These are phyloP conservation scores for Fusarium agapanthi DNA, from an alignment of 2,329 filamentous ascomycete species.

Conservation along the genomic window DNA sequence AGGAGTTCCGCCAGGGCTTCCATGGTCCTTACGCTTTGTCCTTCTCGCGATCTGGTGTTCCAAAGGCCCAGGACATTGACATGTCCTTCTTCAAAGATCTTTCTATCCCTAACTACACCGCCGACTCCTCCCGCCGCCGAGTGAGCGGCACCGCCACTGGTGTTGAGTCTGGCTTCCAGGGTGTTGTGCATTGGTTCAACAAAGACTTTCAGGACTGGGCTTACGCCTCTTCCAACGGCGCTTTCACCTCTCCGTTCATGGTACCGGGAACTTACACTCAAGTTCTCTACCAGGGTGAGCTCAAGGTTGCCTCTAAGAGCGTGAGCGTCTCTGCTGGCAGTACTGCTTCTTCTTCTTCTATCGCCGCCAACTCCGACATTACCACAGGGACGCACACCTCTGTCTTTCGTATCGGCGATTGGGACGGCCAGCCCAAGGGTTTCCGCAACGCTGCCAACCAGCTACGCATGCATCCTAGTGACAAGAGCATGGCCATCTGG, in stretches of 20 bases:
- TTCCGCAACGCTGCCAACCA: slow-evolving; percentile 75
- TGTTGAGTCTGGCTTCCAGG: slow-evolving; percentile 59
- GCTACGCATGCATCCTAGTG: slow-evolving; percentile 73
- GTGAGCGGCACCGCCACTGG: slow-evolving; percentile 70
- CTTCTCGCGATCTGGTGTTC: slow-evolving; percentile 67
- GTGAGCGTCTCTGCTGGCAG: slow-evolving; percentile 61
- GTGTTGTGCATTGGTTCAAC: slow-evolving; percentile 74
- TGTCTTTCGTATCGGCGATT: slow-evolving; percentile 71
- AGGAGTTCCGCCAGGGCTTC: slow-evolving; percentile 68
- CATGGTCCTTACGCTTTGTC: slow-evolving; percentile 72
- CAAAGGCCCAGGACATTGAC: slow-evolving; percentile 58
- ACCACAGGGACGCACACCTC: slow-evolving; percentile 57
- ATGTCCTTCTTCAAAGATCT: slow-evolving; percentile 68
- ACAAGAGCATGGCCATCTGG: slow-evolving; percentile 71
- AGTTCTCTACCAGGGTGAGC: slow-evolving; percentile 69
- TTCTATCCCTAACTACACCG: slow-evolving; percentile 65
- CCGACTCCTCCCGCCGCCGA: slow-evolving; percentile 63
- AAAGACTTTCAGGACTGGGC: slow-evolving; percentile 71
- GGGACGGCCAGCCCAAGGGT: slow-evolving; percentile 70
- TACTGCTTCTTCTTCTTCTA: slow-evolving; percentile 58
- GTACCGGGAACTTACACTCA: slow-evolving; percentile 75
- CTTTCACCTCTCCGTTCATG: slow-evolving; percentile 72
- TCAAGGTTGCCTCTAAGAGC: slow-evolving; percentile 59
- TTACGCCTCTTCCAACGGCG: slow-evolving; percentile 61
- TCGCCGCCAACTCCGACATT: slow-evolving; percentile 57